Evolutionary conservation across 208 protist species (phyloP).

Genomic region (Crithidia brevicula): DNA sequence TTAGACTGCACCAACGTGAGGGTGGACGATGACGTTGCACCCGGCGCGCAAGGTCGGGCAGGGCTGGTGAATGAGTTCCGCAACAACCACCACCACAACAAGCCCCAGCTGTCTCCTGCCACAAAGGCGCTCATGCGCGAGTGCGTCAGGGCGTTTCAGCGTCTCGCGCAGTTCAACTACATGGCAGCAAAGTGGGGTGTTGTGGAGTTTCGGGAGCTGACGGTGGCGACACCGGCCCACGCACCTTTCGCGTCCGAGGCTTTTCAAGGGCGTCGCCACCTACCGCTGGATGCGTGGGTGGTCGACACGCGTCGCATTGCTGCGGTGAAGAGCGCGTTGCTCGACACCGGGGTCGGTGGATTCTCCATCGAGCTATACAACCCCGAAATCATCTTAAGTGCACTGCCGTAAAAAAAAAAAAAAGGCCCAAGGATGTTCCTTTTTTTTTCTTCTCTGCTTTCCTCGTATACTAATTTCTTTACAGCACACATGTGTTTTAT

Average conservation of each 20-base stretch:
- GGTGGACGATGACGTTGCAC: neutral
- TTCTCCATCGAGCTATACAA: conserved; percentile 16
- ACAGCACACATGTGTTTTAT: no score
- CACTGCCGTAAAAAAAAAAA: conserved; percentile 17
- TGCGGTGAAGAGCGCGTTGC: conserved; percentile 15
- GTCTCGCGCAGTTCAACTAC: conserved; percentile 23
- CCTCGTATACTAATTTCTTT: neutral
- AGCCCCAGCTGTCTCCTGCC: conserved; percentile 10
- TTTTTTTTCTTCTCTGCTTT: neutral
- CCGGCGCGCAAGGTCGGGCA: no score
- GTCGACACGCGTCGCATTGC: conserved; percentile 21
- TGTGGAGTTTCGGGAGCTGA: conserved; percentile 9
- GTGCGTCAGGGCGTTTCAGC: conserved; percentile 20
- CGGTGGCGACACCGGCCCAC: neutral
- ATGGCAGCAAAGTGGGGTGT: conserved; percentile 30
- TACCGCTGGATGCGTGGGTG: conserved; percentile 39
- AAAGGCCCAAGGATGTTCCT: no score
- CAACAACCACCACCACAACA: neutral
- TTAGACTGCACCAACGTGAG: conserved; percentile 20
- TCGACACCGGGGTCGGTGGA: conserved; percentile 9
- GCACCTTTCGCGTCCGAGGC: conserved; percentile 17
- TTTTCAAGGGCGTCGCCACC: conserved; percentile 20
- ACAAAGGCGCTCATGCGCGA: conserved; percentile 18
- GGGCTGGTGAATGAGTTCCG: no score
- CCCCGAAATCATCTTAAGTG: conserved; percentile 23